Evolutionary conservation across 2,329 filamentous ascomycete species (phyloP), one percentile per base, ranked within the genome.

Genomic region (Microdochium nivale): DNA sequence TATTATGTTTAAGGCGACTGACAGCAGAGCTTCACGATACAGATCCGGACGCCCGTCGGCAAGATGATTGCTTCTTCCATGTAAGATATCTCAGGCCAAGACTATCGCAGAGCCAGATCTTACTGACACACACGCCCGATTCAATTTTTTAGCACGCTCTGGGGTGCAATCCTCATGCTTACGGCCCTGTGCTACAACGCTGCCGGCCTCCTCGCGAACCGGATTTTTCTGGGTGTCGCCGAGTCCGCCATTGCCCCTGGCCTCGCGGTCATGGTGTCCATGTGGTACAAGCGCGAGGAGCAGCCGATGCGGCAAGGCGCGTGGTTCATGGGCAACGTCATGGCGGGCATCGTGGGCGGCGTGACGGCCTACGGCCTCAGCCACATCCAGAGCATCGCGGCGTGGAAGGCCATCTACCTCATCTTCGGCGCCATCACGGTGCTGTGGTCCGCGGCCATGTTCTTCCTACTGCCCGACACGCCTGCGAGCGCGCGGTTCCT

Each of bases 281-380:
- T 82, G 77, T 84, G 80, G 76, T 75, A 84, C 58, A 84, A 81
- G 1, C 71, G 81, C 11, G 70, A 73, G 3, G 79, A 87, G 58
- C 83, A 86, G 58, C 81, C 83, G 0, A 69, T 79, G 2, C 70
- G 81, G 1, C 80, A 83, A 48, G 78, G 78, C 1, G 66, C 78
- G 0, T 84, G 79, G 79, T 83, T 79, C 59, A 73, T 75, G 0
- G 79, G 77, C 30, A 82, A 82, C 47, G 81, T 80, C 0, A 62
- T 81, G 7, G 80, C 78, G 1, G 80, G 81, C 32, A 79, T 80
- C 1, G 71, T 81, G 0, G 80, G 80, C 47, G 79, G 79, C 0
- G 58, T 71, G 7, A 66, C 69, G n/a, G 68, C 67, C 63, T 44
- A 50, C 59, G 53, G 21, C 0, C 65, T 84, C 16, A 78, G 77